Evolutionary conservation across 371 early-diverging fungal species (phyloP).

Genomic region (Basidiobolus meristosporus): DNA sequence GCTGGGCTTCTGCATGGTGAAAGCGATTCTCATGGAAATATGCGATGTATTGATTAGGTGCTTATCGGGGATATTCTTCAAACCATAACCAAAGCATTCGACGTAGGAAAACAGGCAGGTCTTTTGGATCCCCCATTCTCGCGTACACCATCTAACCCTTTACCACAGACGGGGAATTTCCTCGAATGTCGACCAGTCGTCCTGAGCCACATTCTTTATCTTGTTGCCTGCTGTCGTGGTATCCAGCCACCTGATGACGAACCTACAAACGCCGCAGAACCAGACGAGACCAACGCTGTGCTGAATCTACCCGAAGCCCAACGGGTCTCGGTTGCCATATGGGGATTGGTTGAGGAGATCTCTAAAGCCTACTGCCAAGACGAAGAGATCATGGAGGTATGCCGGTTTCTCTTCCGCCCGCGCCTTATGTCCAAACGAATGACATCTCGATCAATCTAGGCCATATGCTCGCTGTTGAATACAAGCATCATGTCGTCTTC

Average conservation of each 20-base stretch:
- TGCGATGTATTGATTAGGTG: constrained; percentile 7
- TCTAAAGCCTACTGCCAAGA: too few species aligned
- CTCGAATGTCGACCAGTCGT: neutral
- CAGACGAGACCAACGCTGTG: neutral
- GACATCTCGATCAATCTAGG: constrained; percentile 5
- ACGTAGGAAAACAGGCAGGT: constrained; percentile 4
- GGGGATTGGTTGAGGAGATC: too few species aligned
- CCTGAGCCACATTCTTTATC: constrained; percentile 15
- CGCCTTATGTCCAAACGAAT: neutral
- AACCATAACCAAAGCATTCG: constrained; percentile 11
- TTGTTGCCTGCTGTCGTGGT: constrained; percentile 27
- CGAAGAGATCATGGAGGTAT: too few species aligned
- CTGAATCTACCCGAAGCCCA: too few species aligned
- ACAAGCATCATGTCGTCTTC: constrained; percentile 22
- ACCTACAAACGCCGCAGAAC: constrained; percentile 9
- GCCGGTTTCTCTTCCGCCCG: too few species aligned
- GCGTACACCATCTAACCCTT: neutral
- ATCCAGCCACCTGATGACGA: constrained; percentile 27
- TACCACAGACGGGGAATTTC: neutral
- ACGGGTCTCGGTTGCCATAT: too few species aligned
- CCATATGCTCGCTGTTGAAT: constrained; percentile 22
- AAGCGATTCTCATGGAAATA: neutral
- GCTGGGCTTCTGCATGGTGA: neutral
- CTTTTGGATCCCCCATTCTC: neutral
- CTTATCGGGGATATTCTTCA: constrained; percentile 20